A percentile compares a stretch with the other conserved stretches of the same genome.
Conservation (phyloP, 2,329 filamentous ascomycete genomes). For the Coleophoma eucalyptorum region DNA sequence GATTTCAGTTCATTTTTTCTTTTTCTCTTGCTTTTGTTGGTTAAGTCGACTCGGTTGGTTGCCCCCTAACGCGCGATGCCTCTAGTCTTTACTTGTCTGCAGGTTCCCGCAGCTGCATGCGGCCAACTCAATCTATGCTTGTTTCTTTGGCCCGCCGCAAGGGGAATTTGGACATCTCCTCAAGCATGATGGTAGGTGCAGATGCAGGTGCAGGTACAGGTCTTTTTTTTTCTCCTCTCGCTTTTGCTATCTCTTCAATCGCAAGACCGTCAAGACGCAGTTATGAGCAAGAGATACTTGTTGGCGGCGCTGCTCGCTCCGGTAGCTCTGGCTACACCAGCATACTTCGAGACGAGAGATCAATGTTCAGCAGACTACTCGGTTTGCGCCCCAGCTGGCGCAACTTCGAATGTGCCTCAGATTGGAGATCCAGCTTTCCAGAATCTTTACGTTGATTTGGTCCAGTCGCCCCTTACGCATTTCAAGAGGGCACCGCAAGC, state of each 20-base stretch:
- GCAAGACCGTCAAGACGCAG: not conserved
- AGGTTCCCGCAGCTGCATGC: too few relatives aligned
- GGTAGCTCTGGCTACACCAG: not conserved
- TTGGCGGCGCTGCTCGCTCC: not conserved
- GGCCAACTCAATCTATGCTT: too few relatives aligned
- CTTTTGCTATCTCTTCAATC: not conserved
- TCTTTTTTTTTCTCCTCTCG: not conserved
- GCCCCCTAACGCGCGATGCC: too few relatives aligned
- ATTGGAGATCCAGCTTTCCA: conserved; percentile 24
- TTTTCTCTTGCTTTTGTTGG: too few relatives aligned
- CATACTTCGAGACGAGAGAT: not conserved
- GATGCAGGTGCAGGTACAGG: too few relatives aligned
- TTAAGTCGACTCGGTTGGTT: too few relatives aligned
- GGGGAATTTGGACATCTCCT: too few relatives aligned
- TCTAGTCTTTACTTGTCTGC: too few relatives aligned
- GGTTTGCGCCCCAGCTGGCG: conserved; percentile 27
- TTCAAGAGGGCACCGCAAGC: conserved; percentile 5
- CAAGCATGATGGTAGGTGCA: too few relatives aligned
- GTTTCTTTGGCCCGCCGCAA: too few relatives aligned
- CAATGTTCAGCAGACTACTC: conserved; percentile 22
- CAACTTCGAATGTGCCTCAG: conserved; percentile 18
- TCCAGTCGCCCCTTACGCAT: conserved; percentile 24
- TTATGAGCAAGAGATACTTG: not conserved
- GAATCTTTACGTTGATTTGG: conserved; percentile 26
- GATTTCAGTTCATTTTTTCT: too few relatives aligned